Base-by-base conservation (phyloP, 345 rosid genomes). In the Abelmoschus esculentus region DNA sequence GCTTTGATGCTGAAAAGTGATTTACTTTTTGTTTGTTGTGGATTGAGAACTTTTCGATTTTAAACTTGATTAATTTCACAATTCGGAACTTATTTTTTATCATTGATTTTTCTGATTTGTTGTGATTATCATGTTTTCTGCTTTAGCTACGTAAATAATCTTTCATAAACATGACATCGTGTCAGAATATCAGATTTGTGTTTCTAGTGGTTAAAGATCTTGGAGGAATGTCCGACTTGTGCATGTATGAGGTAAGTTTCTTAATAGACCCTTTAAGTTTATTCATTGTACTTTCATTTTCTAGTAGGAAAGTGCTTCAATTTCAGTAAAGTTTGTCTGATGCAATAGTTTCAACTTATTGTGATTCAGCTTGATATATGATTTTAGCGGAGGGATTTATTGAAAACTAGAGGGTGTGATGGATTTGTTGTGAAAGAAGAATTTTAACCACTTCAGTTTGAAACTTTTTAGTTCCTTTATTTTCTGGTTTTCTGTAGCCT, bases 191-290 rank as follows among this genome's bases (percentile, higher is more conserved):
- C 80, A 81, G 72, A 65, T 76, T 72, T 66, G 76, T 54, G 74
- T 81, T 76, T 70, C 85, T 75, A 90, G 86, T 70, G 90, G 83
- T 36, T 88, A 86, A 79, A 78, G 66, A 78, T 83, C 55, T 72
- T 63, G 78, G 76, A 86, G 87, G 81, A 82, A 92, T 92, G 93
- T 86, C 90, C 64, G 90, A 78, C 82, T 84, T 85, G 64, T 84
- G 86, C 79, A 61, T 88, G 56, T 82, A 86, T 60, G 85, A 89
- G 92, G 96, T 92, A 76, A 40, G 79, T 34, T 17, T 55, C 34
- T 5, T 9, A 6, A 52, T 74, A 73, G 32, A 67, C 70, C 11
- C 66, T 74, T 72, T 42, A 15, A 55, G 72, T 59, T 58, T 49
- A 4, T 54, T 44, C 17, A 15, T 8, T 29, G 32, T 14, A 3